Percentiles rank a stretch among this genome's conserved stretches.
Conservation (phyloP, 192 early-diverging fungal genomes). For the Linnemannia exigua region DNA sequence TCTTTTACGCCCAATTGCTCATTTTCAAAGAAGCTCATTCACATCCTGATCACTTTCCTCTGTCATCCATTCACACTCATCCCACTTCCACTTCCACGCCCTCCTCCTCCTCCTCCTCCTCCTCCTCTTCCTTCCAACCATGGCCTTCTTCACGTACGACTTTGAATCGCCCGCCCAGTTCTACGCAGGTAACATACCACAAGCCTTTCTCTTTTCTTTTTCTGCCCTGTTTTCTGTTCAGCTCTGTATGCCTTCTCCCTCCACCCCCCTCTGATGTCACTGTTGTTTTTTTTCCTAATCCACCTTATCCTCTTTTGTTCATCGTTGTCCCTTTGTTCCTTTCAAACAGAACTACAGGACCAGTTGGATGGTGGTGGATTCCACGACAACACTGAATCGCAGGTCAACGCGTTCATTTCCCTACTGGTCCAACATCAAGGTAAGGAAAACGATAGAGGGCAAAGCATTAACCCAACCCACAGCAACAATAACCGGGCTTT, state of each 20-base stretch:
- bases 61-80: neutral
- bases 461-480: neutral
- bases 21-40: neutral
- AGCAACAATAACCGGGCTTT: too few species aligned
- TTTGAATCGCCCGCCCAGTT: slow-evolving; percentile 50
- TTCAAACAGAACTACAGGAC: slow-evolving; percentile 35
- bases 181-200: slow-evolving; percentile 28
- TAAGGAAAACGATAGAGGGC: slow-evolving; percentile 2
- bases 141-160: slow-evolving; percentile 54
- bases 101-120: neutral
- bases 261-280: neutral
- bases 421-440: slow-evolving; percentile 49
- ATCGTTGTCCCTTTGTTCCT: neutral
- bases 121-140: slow-evolving; percentile 5
- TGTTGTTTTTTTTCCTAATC: neutral
- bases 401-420: slow-evolving; percentile 49
- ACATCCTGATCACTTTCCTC: neutral
- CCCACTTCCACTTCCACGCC: neutral
- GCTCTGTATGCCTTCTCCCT: neutral
- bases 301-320: neutral
- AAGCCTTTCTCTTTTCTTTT: neutral
- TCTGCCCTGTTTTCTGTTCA: neutral
- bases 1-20: neutral
- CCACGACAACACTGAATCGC: slow-evolving; percentile 46
- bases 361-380: slow-evolving; percentile 51